Percentiles rank a stretch among this genome's conserved stretches.
Evolutionary conservation across 208 protist species (phyloP).

Genomic region (Trichomonas tenax): DNA sequence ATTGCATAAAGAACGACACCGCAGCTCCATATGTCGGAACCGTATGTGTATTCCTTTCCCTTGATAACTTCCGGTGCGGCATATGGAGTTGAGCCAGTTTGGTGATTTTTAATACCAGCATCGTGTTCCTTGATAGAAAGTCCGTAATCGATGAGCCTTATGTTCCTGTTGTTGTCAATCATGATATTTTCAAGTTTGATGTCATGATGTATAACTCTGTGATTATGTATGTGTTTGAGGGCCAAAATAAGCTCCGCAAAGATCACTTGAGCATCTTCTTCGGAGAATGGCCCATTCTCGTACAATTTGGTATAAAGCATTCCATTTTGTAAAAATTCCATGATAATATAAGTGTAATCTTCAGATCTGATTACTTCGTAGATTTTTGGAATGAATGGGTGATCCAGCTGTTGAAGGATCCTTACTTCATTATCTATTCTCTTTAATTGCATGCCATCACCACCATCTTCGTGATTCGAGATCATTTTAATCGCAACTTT

Average conservation of each 20-base stretch:
- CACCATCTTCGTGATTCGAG: neutral
- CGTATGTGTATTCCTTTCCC: neutral
- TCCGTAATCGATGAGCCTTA: neutral
- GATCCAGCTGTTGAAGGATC: neutral
- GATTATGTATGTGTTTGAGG: neutral
- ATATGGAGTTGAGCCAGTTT: neutral
- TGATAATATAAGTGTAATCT: neutral
- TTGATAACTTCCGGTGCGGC: neutral
- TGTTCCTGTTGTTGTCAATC: neutral
- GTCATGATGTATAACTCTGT: neutral
- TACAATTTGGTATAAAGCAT: neutral
- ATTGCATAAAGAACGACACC: neutral
- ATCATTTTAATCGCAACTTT: neutral
- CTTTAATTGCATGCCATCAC: neutral
- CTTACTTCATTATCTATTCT: neutral
- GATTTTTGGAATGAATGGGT: neutral
- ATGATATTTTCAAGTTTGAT: neutral
- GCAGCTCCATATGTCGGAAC: neutral
- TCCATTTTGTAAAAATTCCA: neutral
- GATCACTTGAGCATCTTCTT: neutral
- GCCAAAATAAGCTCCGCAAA: neutral
- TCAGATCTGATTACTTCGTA: neutral
- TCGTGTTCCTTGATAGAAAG: neutral
- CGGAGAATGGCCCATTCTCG: neutral
- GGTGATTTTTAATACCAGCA: neutral